Percentiles rank a stretch among this genome's conserved stretches.
phyloP scores from a whole-genome alignment of 371 early-diverging fungal genomes.

The Rhizomucor pusillus region DNA sequence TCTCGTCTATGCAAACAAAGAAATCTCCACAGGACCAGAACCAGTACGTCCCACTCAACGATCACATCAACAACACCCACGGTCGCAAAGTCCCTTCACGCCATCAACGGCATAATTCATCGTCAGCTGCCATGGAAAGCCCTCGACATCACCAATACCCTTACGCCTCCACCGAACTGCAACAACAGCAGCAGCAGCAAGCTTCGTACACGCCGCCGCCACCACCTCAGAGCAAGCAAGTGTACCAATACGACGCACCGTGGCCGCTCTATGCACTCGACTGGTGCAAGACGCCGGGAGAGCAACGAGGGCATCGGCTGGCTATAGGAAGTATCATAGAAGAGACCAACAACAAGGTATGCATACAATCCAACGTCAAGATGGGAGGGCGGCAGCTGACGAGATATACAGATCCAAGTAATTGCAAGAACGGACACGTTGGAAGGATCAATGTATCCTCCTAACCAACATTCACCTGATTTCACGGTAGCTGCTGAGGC shows the following conservation, averaged over 20 bases:
- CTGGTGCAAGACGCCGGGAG: slow-evolving; percentile 68
- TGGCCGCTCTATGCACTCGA: slow-evolving; percentile 83
- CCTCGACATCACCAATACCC: slow-evolving; percentile 12
- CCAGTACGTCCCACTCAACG: too few species aligned
- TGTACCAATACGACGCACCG: slow-evolving; percentile 74
- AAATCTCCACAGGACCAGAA: too few species aligned
- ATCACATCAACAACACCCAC: too few species aligned
- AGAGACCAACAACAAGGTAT: slow-evolving; percentile 71
- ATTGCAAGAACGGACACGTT: slow-evolving; percentile 46
- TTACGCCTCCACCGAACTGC: slow-evolving; percentile 3
- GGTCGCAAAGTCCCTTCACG: background rate
- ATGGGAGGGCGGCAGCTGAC: background rate
- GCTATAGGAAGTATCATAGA: slow-evolving; percentile 79
- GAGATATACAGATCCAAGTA: slow-evolving; percentile 17
- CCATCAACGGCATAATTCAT: too few species aligned
- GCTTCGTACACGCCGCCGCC: too few species aligned
- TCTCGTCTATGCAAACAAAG: too few species aligned
- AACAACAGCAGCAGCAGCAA: background rate
- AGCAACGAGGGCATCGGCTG: slow-evolving; percentile 61
- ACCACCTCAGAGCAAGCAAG: slow-evolving; percentile 47
- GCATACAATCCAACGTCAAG: too few species aligned
- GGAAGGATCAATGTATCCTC: slow-evolving; percentile 6
- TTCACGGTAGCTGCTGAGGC: slow-evolving; percentile 70
- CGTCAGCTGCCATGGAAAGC: slow-evolving; percentile 10
- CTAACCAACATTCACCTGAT: slow-evolving; percentile 38